Evolutionary conservation across 768 basidiomycete genomes (phyloP), one percentile per base, ranked within the genome.

Genomic region (Rossbeevera mucosa): DNA sequence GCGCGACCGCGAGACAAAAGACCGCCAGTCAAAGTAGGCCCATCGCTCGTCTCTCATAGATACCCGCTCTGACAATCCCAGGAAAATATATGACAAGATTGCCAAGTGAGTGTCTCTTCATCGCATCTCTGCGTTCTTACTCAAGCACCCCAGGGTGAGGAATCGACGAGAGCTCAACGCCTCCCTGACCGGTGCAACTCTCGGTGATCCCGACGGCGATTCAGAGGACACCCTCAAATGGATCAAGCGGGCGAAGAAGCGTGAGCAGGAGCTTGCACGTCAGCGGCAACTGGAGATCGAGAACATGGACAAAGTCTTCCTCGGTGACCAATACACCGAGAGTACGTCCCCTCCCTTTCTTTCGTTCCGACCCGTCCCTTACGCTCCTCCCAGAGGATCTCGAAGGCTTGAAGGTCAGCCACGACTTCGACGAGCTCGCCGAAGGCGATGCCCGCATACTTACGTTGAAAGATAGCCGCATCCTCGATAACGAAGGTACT

Each of bases 391-490:
- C 54, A 94, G 92, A 84, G 76, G 93, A 98, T 73, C 81, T 99
- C 59, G 83, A 79, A 55, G 96, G 96, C 43, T 75, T 99, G 55
- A 97, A 97, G 80, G 96, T 99, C 69, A 86, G 80, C 76, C 96
- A 99, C 73, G 93, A 91, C 77, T 86, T 94, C 58, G 88, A 94
- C 53, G 88, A 80, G 59, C 78, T 99, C 71, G 89, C 86, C 55
- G 94, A 95, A 71, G 96, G 96, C 60, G 88, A 96, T 71, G 93
- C 92, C 59, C 85, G 86, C 60, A 92, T 99, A 76, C 85, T 99
- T 62, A 99, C 96, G 3, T 76, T 99, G 67, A 97, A 96, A 82
- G 96, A 99, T 65, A 88, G 86, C 64, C 87, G 29, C 29, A 5
- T 46, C 44, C 44, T 30, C 5, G 28, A 46, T 21, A 46, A 46